A percentile compares a stretch with the other conserved stretches of the same genome.
phyloP scores from a whole-genome alignment of 257 asterid genomes.

The Solanum arcanum region DNA sequence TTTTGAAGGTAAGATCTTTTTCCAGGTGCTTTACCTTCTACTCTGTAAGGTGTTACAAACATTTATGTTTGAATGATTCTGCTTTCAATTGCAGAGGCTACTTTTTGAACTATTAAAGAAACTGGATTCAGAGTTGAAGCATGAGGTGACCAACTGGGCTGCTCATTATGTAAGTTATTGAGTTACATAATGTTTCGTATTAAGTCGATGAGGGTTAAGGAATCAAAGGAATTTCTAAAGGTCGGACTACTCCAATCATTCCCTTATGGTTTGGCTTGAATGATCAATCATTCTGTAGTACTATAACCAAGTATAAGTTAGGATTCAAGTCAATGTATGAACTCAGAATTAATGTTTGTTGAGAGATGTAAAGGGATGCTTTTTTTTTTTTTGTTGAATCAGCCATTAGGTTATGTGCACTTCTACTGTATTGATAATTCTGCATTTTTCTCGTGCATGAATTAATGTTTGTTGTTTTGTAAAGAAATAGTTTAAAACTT shows the following conservation, averaged over 20 bases:
- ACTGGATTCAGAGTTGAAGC: slow-evolving; percentile 89
- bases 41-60: background rate
- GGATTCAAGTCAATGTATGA: background rate
- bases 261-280: background rate
- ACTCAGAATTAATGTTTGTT: background rate
- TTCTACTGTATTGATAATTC: background rate
- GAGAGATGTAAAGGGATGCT: background rate
- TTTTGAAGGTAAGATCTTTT: slow-evolving; percentile 46
- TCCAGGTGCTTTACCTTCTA: background rate
- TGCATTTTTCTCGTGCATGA: background rate
- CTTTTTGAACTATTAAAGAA: slow-evolving; percentile 77
- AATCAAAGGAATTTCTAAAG: background rate
- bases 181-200: background rate
- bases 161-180: slow-evolving; percentile 75
- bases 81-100: slow-evolving; percentile 53
- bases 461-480: background rate
- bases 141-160: slow-evolving; percentile 84
- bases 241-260: background rate
- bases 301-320: background rate
- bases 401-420: background rate
- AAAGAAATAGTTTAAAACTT: background rate
- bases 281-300: background rate
- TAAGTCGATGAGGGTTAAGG: background rate
- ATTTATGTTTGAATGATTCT: background rate
- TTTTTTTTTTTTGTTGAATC: background rate